Evolutionary conservation across 208 protist species (phyloP), one percentile per base, ranked within the genome.

Genomic region (Wallacemonas sp.): DNA sequence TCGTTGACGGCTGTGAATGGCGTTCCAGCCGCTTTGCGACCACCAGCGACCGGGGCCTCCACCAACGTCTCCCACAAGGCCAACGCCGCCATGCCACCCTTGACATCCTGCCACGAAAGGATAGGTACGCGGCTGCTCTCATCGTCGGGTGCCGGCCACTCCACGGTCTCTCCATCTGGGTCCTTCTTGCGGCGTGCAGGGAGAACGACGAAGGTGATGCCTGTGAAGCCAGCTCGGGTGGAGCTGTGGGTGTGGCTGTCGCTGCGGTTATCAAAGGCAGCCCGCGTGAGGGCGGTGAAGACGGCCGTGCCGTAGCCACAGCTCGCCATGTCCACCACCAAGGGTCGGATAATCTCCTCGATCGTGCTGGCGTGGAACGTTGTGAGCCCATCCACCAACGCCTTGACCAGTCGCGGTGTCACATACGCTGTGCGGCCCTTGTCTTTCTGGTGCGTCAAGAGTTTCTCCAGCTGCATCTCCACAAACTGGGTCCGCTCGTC

Each of bases 311-410:
- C 24, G 72, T 75, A 88, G 17, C 70, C 64, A 2, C 64, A 71
- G 22, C 59, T 46, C 34, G 74, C 66, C 71, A 91, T 86, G 28
- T 71, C 22, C n/a, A 86, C 62, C 21, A 95, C 41, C 45, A 88
- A 72, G 17, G 84, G 83, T 15, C 76, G 72, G 49, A 93, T 62
- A n/a, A 78, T 69, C 58, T 77, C 79, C 68, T 95, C 86, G 27
- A 95, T 76, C 12, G 81, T 90, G 11, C 74, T 74, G 1, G 84
- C 80, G 70, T 95, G 89, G 53, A 95, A 95, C 9, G 81, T 88
- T 51, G 64, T 65, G 17, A 88, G 72, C 58, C 66, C 33, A 1
- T 53, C 63, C 27, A 75, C 77, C 62, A 95, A 63, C 1, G 49
- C 66, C 15, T 71, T 63, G 44, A 93, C 79, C 46, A 87, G 81